Percentiles rank a stretch among this genome's conserved stretches.
Evolutionary conservation across 2,329 filamentous ascomycete species (phyloP).

Genomic region (Aureobasidium vineae): DNA sequence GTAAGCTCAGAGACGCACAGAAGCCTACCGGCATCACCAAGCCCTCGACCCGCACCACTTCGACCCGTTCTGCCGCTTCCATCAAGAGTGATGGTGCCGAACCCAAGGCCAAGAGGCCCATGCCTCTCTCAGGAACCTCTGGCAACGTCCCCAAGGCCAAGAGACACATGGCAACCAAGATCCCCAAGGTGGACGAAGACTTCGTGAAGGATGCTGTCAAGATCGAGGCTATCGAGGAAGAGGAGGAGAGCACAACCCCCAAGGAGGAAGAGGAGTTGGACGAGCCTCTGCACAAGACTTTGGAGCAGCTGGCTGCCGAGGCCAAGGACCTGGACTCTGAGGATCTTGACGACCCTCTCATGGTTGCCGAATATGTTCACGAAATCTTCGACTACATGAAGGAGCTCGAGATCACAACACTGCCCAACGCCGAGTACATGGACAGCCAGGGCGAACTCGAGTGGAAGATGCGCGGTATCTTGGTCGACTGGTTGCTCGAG

Average conservation of each 20-base stretch:
- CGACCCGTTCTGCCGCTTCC: constrained; percentile 61
- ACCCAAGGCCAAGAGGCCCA: constrained; percentile 67
- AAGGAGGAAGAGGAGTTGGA: constrained; percentile 40
- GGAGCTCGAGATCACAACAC: constrained; percentile 74
- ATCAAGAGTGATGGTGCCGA: constrained; percentile 54
- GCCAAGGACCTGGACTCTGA: constrained; percentile 74
- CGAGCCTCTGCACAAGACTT: constrained; percentile 34
- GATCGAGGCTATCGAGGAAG: constrained; percentile 41
- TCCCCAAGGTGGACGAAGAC: constrained; percentile 58
- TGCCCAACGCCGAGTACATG: constrained; percentile 95
- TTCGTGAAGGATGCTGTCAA: constrained; percentile 56
- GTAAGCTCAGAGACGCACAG: constrained; percentile 54
- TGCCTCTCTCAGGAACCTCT: constrained; percentile 68
- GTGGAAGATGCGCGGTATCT: constrained; percentile 97
- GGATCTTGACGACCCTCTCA: constrained; percentile 88
- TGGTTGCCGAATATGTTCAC: constrained; percentile 95
- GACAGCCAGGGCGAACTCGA: constrained; percentile 89
- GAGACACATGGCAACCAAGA: constrained; percentile 56
- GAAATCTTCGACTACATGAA: constrained; percentile 97
- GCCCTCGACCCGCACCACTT: constrained; percentile 54
- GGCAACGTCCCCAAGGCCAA: constrained; percentile 64
- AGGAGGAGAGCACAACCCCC: constrained; percentile 35
- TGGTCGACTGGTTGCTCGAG: constrained; percentile 97
- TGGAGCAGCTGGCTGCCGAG: constrained; percentile 41
- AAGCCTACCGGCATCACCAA: constrained; percentile 84